A percentile compares a stretch with the other conserved stretches of the same genome.
Conservation (phyloP, 805 yeast genomes). For the Kazachstania psychrophila region DNA sequence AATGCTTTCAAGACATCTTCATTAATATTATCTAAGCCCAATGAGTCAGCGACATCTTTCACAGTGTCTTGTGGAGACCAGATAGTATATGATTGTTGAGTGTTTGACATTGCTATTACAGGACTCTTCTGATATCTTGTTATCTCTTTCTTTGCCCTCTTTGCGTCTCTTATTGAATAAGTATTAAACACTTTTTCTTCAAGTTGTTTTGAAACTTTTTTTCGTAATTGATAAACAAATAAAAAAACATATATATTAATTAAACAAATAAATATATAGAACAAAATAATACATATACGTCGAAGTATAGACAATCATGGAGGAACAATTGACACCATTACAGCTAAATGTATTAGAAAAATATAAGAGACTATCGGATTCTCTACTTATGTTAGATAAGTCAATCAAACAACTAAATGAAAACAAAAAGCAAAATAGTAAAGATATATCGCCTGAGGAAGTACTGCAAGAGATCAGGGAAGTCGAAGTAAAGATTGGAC, state of each 20-base stretch:
- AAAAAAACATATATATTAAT: neutral
- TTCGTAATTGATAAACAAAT: neutral
- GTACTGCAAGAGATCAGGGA: conserved; percentile 44
- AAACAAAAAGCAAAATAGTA: conserved; percentile 3
- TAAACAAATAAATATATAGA: neutral
- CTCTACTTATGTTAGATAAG: conserved; percentile 23
- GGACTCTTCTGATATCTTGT: neutral
- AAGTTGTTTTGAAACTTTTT: neutral
- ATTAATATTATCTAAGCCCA: conserved; percentile 68
- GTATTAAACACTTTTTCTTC: neutral
- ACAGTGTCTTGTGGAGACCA: conserved; percentile 99
- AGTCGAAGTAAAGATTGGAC: conserved; percentile 53
- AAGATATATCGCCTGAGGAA: conserved; percentile 21
- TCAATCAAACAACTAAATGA: conserved; percentile 19
- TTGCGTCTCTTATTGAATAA: neutral
- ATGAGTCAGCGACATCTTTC: conserved; percentile 86
- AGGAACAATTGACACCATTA: conserved; percentile 20
- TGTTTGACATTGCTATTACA: conserved; percentile 18
- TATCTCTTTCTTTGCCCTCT: too few species aligned
- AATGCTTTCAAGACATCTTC: conserved; percentile 90
- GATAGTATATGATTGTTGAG: conserved; percentile 61
- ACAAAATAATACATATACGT: too few species aligned
- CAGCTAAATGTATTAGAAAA: conserved; percentile 26
- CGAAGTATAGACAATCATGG: conserved; percentile 11
- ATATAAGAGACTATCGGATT: conserved; percentile 23